These are phyloP conservation scores for Pyricularia grisea DNA, from an alignment of 2,329 filamentous ascomycete species.

Conservation along the genomic window DNA sequence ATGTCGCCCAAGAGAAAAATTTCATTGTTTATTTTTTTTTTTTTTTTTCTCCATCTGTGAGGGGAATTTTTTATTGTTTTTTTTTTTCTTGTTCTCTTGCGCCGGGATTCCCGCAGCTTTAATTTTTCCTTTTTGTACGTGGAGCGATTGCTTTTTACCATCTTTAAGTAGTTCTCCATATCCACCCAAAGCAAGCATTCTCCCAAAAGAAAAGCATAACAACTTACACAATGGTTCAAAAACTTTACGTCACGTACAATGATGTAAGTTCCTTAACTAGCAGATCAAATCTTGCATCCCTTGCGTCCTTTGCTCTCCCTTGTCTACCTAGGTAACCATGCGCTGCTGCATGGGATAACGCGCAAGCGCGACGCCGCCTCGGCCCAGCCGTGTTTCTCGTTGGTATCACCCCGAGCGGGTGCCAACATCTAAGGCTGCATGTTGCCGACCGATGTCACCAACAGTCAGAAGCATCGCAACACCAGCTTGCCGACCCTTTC, in stretches of 20 bases:
- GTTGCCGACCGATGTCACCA: not conserved
- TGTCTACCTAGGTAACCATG: not conserved
- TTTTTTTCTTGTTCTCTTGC: not conserved
- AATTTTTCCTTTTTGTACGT: not conserved
- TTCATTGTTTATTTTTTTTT: not conserved
- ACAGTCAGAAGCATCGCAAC: not conserved
- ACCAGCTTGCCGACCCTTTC: not conserved
- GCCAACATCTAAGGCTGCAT: not conserved
- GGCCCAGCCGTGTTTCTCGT: not conserved
- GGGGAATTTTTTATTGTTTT: no score
- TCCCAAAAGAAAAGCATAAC: not conserved
- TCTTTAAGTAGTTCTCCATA: not conserved
- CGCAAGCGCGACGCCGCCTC: not conserved
- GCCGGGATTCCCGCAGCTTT: not conserved
- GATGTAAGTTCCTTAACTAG: slow-evolving; percentile 49
- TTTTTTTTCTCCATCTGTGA: no score
- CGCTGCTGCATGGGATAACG: not conserved
- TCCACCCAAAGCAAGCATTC: not conserved
- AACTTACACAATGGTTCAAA: slow-evolving; percentile 55
- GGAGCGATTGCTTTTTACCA: not conserved
- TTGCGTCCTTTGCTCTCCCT: not conserved
- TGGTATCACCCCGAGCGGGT: not conserved
- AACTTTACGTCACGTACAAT: slow-evolving; percentile 87
- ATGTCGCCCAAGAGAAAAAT: not conserved
- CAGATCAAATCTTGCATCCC: not conserved